Percentiles rank a stretch among this genome's conserved stretches.
phyloP scores from a whole-genome alignment of 2,329 filamentous ascomycete genomes.

The Westerdykella ornata region DNA sequence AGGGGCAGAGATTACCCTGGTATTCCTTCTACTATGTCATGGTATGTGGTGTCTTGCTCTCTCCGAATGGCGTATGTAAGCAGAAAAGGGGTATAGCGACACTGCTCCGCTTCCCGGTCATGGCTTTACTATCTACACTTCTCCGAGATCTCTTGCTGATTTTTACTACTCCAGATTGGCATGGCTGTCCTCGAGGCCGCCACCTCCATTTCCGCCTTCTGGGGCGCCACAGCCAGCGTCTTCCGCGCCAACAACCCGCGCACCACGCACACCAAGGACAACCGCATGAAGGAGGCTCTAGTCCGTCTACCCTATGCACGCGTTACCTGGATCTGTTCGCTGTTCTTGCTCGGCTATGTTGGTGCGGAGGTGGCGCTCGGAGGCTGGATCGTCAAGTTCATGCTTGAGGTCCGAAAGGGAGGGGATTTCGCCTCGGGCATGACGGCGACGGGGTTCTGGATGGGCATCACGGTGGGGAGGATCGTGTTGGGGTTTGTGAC shows the following conservation, averaged over 20 bases:
- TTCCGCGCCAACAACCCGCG: slow-evolving; percentile 50
- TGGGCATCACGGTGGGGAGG: slow-evolving; percentile 69
- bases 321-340: slow-evolving; percentile 65
- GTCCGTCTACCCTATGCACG: slow-evolving; percentile 40
- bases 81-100: not conserved
- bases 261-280: slow-evolving; percentile 40
- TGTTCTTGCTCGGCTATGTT: slow-evolving; percentile 73
- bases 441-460: slow-evolving; percentile 75
- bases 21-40: slow-evolving; percentile 72
- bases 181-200: slow-evolving; percentile 52
- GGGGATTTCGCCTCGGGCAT: slow-evolving; percentile 66
- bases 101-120: not conserved
- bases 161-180: slow-evolving; percentile 39
- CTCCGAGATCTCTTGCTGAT: not conserved
- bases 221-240: slow-evolving; percentile 52
- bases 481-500: slow-evolving; percentile 71
- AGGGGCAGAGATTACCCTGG: slow-evolving; percentile 54
- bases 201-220: slow-evolving; percentile 53
- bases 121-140: not conserved
- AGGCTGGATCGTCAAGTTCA: slow-evolving; percentile 81
- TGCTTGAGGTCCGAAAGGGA: slow-evolving; percentile 69
- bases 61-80: not conserved
- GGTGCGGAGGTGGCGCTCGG: slow-evolving; percentile 70
- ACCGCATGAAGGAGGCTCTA: slow-evolving; percentile 49
- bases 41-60: slow-evolving; percentile 43